These are phyloP conservation scores for Cupressus sempervirens DNA, from an alignment of 75 land plant genomes.

Conservation along the genomic window DNA sequence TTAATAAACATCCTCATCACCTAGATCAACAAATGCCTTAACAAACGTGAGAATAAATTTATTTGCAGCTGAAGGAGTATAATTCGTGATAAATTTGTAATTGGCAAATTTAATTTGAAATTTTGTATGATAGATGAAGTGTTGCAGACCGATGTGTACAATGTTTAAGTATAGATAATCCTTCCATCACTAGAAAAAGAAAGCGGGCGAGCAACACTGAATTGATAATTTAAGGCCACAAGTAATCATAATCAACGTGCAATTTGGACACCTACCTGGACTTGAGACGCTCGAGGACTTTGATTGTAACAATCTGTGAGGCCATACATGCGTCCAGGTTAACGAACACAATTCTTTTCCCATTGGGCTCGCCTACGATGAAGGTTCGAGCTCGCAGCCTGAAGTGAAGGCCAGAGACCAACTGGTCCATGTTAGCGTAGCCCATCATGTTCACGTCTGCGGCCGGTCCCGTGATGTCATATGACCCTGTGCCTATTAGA, in stretches of 20 bases:
- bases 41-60: too few species aligned
- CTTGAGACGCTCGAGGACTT: constrained; percentile 78
- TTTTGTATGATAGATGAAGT: too few species aligned
- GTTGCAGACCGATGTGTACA: too few species aligned
- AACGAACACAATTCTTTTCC: constrained; percentile 76
- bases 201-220: too few species aligned
- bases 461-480: constrained; percentile 98
- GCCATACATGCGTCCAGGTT: constrained; percentile 99
- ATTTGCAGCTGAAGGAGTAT: too few species aligned
- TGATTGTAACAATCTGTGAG: constrained; percentile 73
- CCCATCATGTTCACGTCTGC: constrained; percentile 99
- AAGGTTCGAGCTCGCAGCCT: constrained; percentile 81
- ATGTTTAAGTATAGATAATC: too few species aligned
- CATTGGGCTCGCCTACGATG: constrained; percentile 80
- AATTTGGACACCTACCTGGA: constrained; percentile 48
- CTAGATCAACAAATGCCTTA: too few species aligned
- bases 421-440: constrained; percentile 82
- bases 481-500: constrained; percentile 83
- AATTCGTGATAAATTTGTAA: too few species aligned
- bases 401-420: constrained; percentile 85
- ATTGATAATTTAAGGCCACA: not conserved
- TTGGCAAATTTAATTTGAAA: too few species aligned
- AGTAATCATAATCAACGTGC: not conserved
- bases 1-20: too few species aligned
- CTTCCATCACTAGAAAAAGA: too few species aligned